Evolutionary conservation across 2,329 filamentous ascomycete genomes (phyloP).

Genomic region (Chaetomiaceae sp.): DNA sequence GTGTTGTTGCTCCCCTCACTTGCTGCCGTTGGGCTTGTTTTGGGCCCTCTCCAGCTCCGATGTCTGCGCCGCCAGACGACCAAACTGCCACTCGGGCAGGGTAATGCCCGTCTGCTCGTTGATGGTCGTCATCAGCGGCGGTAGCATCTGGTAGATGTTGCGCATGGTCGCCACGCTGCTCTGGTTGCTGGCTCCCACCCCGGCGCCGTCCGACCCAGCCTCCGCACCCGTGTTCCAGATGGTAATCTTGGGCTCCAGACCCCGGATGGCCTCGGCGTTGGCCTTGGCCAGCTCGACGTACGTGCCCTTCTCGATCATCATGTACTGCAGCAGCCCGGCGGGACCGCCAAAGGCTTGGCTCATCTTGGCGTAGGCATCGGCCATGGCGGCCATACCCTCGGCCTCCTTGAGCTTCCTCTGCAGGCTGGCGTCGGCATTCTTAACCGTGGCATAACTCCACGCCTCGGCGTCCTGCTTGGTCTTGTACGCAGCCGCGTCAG

Average conservation of each 20-base stretch:
- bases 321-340: slow-evolving; percentile 71
- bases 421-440: slow-evolving; percentile 49
- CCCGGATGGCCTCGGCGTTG: slow-evolving; percentile 70
- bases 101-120: slow-evolving; percentile 84
- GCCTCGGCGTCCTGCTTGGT: slow-evolving; percentile 57
- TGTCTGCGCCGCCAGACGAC: slow-evolving; percentile 39
- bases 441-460: slow-evolving; percentile 35
- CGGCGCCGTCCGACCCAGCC: slow-evolving; percentile 36
- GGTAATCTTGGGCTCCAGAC: slow-evolving; percentile 82
- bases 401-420: slow-evolving; percentile 65
- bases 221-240: slow-evolving; percentile 76
- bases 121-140: slow-evolving; percentile 78
- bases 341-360: slow-evolving; percentile 72
- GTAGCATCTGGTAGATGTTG: slow-evolving; percentile 80
- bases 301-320: slow-evolving; percentile 81
- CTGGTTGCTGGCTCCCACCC: slow-evolving; percentile 36
- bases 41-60: slow-evolving; percentile 8
- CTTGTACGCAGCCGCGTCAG: slow-evolving; percentile 62
- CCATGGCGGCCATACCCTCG: slow-evolving; percentile 71
- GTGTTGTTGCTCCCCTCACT: too few relatives aligned
- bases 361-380: slow-evolving; percentile 72
- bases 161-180: slow-evolving; percentile 60
- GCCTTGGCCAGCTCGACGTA: slow-evolving; percentile 74
- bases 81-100: slow-evolving; percentile 72
- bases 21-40: slow-evolving; percentile 1